Evolutionary conservation across 768 basidiomycete genomes (phyloP).

Genomic region (Gelatoporia subvermispora): DNA sequence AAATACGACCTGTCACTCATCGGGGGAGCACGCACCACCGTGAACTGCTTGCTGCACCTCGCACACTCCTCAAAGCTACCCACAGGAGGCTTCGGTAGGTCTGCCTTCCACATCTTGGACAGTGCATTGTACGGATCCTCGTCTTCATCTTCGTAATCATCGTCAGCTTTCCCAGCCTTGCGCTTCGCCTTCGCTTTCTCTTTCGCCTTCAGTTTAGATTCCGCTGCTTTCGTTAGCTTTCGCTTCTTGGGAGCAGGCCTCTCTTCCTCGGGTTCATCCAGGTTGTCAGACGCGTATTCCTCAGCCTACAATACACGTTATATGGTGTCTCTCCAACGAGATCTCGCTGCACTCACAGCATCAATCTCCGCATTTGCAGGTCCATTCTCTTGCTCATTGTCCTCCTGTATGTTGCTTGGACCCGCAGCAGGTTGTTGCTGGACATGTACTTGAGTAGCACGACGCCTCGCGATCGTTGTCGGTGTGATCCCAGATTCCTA

Average conservation of each 20-base stretch:
- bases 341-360: conserved; percentile 10
- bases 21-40: conserved; percentile 57
- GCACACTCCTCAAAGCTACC: conserved; percentile 83
- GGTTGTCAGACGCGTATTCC: conserved; percentile 69
- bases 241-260: conserved; percentile 47
- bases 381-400: conserved; percentile 12
- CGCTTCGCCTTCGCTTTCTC: conserved; percentile 32
- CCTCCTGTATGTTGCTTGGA: conserved; percentile 25
- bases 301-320: conserved; percentile 13
- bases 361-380: conserved; percentile 15
- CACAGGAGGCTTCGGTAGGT: conserved; percentile 51
- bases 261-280: conserved; percentile 54
- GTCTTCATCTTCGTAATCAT: conserved; percentile 40
- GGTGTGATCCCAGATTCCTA: conserved; percentile 53
- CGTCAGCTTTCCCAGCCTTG: conserved; percentile 38
- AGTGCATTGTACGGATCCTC: conserved; percentile 67
- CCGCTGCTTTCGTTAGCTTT: conserved; percentile 42
- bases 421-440: conserved; percentile 21
- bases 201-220: conserved; percentile 38
- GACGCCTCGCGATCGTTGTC: conserved; percentile 34
- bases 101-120: conserved; percentile 40
- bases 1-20: background rate
- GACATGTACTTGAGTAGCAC: conserved; percentile 24
- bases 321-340: conserved; percentile 16
- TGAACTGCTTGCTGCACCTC: conserved; percentile 78